Base-by-base conservation (phyloP, 108 stramenopile species). In the Fragilariopsis cylindrus region DNA sequence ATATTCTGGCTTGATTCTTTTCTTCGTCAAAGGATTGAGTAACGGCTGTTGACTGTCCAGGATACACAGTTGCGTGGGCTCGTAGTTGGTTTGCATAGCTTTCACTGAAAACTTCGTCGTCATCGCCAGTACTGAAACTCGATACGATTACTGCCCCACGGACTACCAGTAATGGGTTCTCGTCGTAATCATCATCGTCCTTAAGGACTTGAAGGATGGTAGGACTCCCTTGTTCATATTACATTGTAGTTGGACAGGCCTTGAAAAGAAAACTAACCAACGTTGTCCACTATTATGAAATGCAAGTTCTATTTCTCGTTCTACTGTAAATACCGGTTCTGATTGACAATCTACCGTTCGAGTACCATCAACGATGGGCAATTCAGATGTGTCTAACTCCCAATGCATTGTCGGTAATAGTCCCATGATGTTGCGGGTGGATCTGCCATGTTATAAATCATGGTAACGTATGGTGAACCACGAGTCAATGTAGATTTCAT, bases 391-490 rank as follows among this genome's bases (percentile, higher is more conserved):
- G 11, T 64, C 62, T 4, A 65, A 48, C 40, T 81, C 81, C 44
- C 85, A 74, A 12, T 77, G 41, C 9, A 91, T 81, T n/a, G 85
- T 81, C 40, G 89, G 87, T 16, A 70, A 40, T 12, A 76, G 49
- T 8, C 19, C 52, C 41, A 40, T 48, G 54, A n/a, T 15, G 30
- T 65, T 39, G 57, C 64, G 0, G 41, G 39, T 5, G 44, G 57
- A 69, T 48, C 19, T 12, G 47, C 40, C 48, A 42, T 63, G 18
- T 77, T 43, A 54, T 82, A 82, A 11, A 57, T 75, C 94, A 96
- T 92, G 47, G 94, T 97, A 7, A 80, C 88, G 71, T 92, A 96
- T 1, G 95, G 92, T 75, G 92, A 85, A 5, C 97, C 97, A n/a
- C 93, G 75, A 21, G 94, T 79, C 47, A 95, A 69, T 7, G 84